Evolutionary conservation across 2,329 filamentous ascomycete species (phyloP), one percentile per base, ranked within the genome.

Genomic region (Xylariales sp.): DNA sequence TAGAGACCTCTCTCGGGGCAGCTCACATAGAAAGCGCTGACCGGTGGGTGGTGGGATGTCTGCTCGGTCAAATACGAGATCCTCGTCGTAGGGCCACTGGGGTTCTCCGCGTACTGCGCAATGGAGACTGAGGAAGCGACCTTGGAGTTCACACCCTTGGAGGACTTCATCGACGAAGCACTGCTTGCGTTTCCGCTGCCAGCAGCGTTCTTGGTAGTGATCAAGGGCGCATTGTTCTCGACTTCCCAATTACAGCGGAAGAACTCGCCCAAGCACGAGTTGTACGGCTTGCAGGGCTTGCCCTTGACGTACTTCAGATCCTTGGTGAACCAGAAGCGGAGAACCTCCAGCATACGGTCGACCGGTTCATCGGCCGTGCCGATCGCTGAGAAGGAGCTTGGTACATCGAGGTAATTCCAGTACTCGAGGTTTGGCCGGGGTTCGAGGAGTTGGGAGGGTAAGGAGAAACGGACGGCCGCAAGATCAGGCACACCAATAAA

Each of bases 271-370:
- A 98, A 67, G 24, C 89, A 90, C 33, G 90, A 96, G 65, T 98
- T 98, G 69, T 98, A 98, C 10, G 93, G 93, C 66, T 98, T 98
- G 80, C 91, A 97, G 29, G 93, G 93, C 69, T 90, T 95, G 43
- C 91, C 91, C 69, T 97, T 97, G 60, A 94, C 88, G 56, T 97
- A 98, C 78, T 98, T 98, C 63, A 98, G 63, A 62, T 98, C 93
- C 63, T 98, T 98, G 46, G 93, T 97, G 55, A 97, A 95, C 93
- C 93, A 98, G 66, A 97, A 98, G 43, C 90, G 83, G 52, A 97
- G 66, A 20, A 95, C 88, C 56, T 91, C 90, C 36, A 98, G 77
- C 87, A 96, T 96, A 51, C 93, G 88, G 52, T 93, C 91, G 39
- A 97, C 70, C 10, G 85, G 78, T 52, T 97, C 88, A 52, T 97